phyloP scores from a whole-genome alignment of 495 filamentous ascomycete species.

The Penicillium longicatenatum region DNA sequence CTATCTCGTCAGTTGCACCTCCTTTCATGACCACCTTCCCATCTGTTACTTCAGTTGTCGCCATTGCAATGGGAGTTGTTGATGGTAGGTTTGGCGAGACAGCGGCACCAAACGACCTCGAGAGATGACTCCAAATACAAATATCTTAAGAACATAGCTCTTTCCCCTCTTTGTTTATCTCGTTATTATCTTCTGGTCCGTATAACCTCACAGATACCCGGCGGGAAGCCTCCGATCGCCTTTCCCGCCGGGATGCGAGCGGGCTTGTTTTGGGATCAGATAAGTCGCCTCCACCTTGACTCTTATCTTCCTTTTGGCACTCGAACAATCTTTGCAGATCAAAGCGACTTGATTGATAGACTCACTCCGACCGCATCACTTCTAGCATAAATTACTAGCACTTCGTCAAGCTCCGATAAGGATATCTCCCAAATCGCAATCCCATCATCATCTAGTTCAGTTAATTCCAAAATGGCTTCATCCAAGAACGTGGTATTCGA shows the following conservation, averaged over 20 bases:
- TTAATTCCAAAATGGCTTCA: conserved; percentile 15
- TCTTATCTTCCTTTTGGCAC: conserved; percentile 8
- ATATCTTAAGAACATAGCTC: background rate
- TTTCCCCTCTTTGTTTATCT: background rate
- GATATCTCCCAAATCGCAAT: background rate
- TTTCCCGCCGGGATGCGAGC: conserved; percentile 12
- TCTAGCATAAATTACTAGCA: background rate
- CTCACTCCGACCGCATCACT: background rate
- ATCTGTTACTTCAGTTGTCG: background rate
- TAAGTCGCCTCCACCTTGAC: conserved; percentile 6
- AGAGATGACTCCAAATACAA: background rate
- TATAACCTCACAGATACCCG: background rate
- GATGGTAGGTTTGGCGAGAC: background rate
- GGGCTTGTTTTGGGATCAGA: conserved; percentile 7
- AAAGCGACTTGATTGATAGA: background rate
- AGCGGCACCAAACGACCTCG: no score
- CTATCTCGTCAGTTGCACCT: conserved; percentile 2
- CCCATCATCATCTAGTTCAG: background rate
- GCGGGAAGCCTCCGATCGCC: conserved; percentile 3
- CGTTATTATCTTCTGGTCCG: background rate
- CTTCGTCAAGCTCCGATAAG: conserved; percentile 3
- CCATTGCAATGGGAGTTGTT: conserved; percentile 4
- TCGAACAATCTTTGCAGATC: no score
- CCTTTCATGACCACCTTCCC: conserved; percentile 11
- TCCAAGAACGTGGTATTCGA: conserved; percentile 45